Percentiles rank a stretch among this genome's conserved stretches.
phyloP scores from a whole-genome alignment of 2,329 filamentous ascomycete genomes.

The Nothomitra cinnamomea region DNA sequence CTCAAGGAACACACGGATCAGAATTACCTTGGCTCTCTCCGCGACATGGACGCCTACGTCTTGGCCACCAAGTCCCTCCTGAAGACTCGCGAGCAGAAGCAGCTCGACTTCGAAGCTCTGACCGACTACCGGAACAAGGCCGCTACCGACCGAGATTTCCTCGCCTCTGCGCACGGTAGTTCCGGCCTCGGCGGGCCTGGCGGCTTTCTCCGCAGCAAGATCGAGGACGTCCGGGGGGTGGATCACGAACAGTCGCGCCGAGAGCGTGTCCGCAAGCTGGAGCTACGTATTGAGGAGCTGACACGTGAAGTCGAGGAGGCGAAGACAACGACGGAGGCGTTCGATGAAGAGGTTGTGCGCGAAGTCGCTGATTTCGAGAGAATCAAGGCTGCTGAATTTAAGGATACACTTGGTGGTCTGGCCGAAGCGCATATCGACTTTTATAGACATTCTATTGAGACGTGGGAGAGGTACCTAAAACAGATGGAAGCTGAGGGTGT shows the following conservation, averaged over 20 bases:
- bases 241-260: slow-evolving; percentile 86
- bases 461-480: slow-evolving; percentile 79
- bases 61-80: slow-evolving; percentile 72
- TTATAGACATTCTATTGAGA: slow-evolving; percentile 60
- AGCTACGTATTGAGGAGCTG: slow-evolving; percentile 82
- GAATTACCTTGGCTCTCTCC: slow-evolving; percentile 79
- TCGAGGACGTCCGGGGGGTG: slow-evolving; percentile 91
- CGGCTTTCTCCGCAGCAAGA: slow-evolving; percentile 78
- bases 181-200: slow-evolving; percentile 56
- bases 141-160: slow-evolving; percentile 66
- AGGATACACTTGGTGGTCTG: slow-evolving; percentile 64
- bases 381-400: slow-evolving; percentile 89
- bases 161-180: slow-evolving; percentile 47
- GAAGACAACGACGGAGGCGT: slow-evolving; percentile 74
- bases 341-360: slow-evolving; percentile 88
- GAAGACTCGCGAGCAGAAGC: slow-evolving; percentile 90
- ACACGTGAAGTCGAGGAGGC: slow-evolving; percentile 79
- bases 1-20: slow-evolving; percentile 87
- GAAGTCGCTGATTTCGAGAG: slow-evolving; percentile 90
- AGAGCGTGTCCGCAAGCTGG: slow-evolving; percentile 75
- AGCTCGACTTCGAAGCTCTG: slow-evolving; percentile 90
- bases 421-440: slow-evolving; percentile 78
- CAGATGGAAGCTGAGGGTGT: slow-evolving; percentile 61
- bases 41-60: slow-evolving; percentile 93
- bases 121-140: slow-evolving; percentile 92